Evolutionary conservation across 805 yeast genomes (phyloP).

Genomic region (Saturnispora halmiae): DNA sequence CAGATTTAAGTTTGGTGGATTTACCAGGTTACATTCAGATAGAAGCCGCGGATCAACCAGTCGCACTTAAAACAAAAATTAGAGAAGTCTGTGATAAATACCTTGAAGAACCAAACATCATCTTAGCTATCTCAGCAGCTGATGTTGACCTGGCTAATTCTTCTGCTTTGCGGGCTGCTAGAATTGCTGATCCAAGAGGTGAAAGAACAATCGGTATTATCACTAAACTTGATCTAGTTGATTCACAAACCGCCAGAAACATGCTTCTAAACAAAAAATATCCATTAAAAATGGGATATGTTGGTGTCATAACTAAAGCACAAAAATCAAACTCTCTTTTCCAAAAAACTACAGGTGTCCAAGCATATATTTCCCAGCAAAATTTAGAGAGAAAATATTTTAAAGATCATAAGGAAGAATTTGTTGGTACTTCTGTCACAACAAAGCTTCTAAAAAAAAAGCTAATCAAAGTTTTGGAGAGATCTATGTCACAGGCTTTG

Average conservation of each 20-base stretch:
- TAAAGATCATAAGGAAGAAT: constrained; percentile 49
- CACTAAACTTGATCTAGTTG: constrained; percentile 87
- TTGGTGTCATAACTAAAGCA: constrained; percentile 88
- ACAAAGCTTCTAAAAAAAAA: constrained; percentile 68
- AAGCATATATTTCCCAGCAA: constrained; percentile 60
- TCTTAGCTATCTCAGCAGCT: constrained; percentile 92
- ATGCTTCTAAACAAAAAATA: constrained; percentile 71
- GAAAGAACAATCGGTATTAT: constrained; percentile 94
- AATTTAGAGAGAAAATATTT: constrained; percentile 59
- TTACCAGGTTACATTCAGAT: constrained; percentile 96
- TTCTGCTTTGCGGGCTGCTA: constrained; percentile 85
- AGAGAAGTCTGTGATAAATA: constrained; percentile 75
- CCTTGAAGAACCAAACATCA: constrained; percentile 84
- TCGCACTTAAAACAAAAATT: constrained; percentile 69
- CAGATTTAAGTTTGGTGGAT: constrained; percentile 90
- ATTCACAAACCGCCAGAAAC: constrained; percentile 58
- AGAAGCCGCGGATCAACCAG: constrained; percentile 94
- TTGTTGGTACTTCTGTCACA: constrained; percentile 61
- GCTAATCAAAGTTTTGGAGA: constrained; percentile 78
- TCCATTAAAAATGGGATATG: constrained; percentile 93
- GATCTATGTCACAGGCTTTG: constrained; percentile 80
- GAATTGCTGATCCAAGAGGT: constrained; percentile 84
- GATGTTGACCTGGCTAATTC: constrained; percentile 97
- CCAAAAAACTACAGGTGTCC: constrained; percentile 46
- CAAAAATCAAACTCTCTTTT: constrained; percentile 41